These are phyloP conservation scores for Mycena sanguinolenta DNA, from an alignment of 768 basidiomycete species.

Conservation along the genomic window DNA sequence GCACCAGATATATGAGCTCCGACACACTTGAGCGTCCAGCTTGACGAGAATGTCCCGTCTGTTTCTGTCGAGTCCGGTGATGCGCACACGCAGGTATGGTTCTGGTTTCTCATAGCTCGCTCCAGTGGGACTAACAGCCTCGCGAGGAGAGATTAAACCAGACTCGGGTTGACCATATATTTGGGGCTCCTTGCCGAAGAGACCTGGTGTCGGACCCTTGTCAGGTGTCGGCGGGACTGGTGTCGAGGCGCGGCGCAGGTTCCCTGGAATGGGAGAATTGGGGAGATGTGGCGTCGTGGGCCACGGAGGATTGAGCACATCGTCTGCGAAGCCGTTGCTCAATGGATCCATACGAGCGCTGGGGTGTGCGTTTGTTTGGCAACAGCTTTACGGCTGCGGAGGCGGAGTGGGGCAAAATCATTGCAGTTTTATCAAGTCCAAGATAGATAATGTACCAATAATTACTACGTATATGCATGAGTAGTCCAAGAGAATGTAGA, in stretches of 20 bases:
- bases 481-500: conserved; percentile 8
- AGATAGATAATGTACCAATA: conserved; percentile 18
- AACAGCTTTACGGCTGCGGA: neutral
- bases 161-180: conserved; percentile 90
- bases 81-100: conserved; percentile 90
- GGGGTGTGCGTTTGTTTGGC: conserved; percentile 14
- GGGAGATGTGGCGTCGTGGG: conserved; percentile 84
- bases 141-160: conserved; percentile 83
- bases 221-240: conserved; percentile 65
- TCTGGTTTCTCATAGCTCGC: conserved; percentile 79
- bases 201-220: conserved; percentile 65
- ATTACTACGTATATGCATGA: conserved; percentile 2
- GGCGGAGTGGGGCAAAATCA: no score
- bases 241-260: conserved; percentile 73
- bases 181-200: conserved; percentile 85
- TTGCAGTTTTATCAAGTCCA: neutral
- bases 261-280: conserved; percentile 74
- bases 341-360: conserved; percentile 73
- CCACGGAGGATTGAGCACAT: conserved; percentile 72
- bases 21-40: conserved; percentile 92
- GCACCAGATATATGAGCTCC: neutral
- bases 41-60: conserved; percentile 93
- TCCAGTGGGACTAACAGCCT: conserved; percentile 77
- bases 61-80: conserved; percentile 94
- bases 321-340: conserved; percentile 66